Evolutionary conservation across 345 rosid genomes (phyloP), one percentile per base, ranked within the genome.

Genomic region (Euphorbia pulcherrima): DNA sequence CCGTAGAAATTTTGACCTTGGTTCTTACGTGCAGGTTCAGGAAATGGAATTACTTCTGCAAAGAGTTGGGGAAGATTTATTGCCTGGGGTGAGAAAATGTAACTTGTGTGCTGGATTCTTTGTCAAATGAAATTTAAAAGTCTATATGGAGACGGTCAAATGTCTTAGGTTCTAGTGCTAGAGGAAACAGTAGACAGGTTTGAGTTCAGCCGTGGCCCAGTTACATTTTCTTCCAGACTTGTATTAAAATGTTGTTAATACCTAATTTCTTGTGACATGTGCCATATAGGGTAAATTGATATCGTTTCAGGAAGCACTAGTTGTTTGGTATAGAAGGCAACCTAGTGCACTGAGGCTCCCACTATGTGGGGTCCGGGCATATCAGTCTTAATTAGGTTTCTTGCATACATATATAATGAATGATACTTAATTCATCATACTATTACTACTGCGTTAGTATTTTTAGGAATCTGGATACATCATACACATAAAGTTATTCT

Each of bases 41-140:
- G 88, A 87, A 76, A 89, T 90, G 98, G 94, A 87, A 74, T 80
- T 68, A 68, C 83, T 93, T 58, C 70, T 90, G 68, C 94, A 83
- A 79, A 89, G 78, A 79, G 84, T 73, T 39, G 94, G 90, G 47
- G 87, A 83, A 82, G 94, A 87, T 44, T 65, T 80, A 69, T 75
- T 90, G 74, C 91, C 91, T 67, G 96, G 91, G 81, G 98, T 93
- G 75, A 83, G 90, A 40, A 17, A 30, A 37, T 60, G 0, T 59
- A 17, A 47, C 53, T 59, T 60, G 27, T 39, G n/a, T 26, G 1
- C 21, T 65, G n/a, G 44, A 41, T 44, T 63, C 16, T 29, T 44
- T 29, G 52, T 10, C 21, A 30, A 52, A 27, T 44, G 67, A 53
- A 58, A 63, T 41, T 64, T 20, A 41, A 64, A 55, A 20, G n/a